phyloP scores from a whole-genome alignment of 1,139 yeast genomes.

The Candida dubliniensis region DNA sequence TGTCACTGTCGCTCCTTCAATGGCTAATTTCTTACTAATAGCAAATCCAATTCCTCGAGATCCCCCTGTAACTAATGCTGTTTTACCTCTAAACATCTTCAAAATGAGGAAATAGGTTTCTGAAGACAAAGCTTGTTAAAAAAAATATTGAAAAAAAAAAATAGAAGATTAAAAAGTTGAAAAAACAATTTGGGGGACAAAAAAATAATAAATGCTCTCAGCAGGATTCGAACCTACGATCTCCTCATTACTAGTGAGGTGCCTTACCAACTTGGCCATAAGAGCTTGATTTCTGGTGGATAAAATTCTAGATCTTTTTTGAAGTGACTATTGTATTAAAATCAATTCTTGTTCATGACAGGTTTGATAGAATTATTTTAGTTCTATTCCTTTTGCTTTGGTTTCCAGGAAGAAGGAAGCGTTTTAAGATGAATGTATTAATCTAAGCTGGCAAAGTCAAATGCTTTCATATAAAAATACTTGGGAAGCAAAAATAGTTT shows the following conservation, averaged over 20 bases:
- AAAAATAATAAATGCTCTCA: slow-evolving; percentile 50
- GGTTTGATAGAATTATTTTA: too few relatives aligned
- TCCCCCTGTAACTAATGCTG: slow-evolving; percentile 79
- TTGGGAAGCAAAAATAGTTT: too few relatives aligned
- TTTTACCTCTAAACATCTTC: slow-evolving; percentile 19
- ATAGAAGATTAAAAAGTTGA: not conserved
- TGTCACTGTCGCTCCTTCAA: slow-evolving; percentile 61
- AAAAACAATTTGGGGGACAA: not conserved
- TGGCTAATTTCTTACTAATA: slow-evolving; percentile 58
- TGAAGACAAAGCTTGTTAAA: slow-evolving; percentile 2
- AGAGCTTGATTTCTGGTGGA: slow-evolving; percentile 20
- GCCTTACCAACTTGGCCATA: slow-evolving; percentile 91
- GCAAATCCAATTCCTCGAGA: slow-evolving; percentile 81
- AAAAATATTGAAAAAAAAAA: slow-evolving; percentile 1
- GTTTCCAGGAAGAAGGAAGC: too few relatives aligned
- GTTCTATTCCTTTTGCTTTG: too few relatives aligned
- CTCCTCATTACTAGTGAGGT: slow-evolving; percentile 90
- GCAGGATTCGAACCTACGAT: slow-evolving; percentile 86
- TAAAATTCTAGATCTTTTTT: not conserved
- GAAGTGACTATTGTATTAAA: too few relatives aligned
- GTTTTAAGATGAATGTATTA: too few relatives aligned
- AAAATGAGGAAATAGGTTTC: not conserved
- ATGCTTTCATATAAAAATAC: too few relatives aligned
- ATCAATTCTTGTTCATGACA: too few relatives aligned
- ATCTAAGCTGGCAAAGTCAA: too few relatives aligned